Conservation (phyloP, 768 basidiomycete genomes). For the Rhizopogon rudus region DNA sequence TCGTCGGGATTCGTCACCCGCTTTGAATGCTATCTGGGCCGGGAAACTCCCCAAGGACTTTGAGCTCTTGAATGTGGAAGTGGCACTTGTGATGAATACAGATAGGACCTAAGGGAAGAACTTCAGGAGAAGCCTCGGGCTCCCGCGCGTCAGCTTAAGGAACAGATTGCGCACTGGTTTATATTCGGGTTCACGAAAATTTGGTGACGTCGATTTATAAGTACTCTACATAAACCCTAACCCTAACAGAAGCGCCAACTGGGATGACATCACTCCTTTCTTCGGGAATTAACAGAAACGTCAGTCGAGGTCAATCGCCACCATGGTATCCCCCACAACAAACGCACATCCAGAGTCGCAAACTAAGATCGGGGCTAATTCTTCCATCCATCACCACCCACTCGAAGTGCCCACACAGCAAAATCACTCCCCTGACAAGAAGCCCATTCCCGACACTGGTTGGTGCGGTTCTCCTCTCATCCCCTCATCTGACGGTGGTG, state of each 20-base stretch:
- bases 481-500: constrained; percentile 13
- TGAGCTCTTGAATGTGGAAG: constrained; percentile 28
- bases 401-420: not conserved
- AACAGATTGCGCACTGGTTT: not conserved
- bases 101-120: not conserved
- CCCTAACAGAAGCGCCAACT: not conserved
- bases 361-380: not conserved
- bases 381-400: not conserved
- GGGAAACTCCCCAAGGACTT: constrained; percentile 34
- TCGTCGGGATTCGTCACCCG: constrained; percentile 41
- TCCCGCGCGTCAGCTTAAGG: no score
- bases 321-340: not conserved
- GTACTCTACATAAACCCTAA: not conserved
- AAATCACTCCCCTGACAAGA: not conserved
- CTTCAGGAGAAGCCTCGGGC: not conserved
- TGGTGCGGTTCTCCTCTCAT: not conserved
- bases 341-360: not conserved
- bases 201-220: not conserved
- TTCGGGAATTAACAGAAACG: no score
- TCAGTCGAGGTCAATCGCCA: not conserved
- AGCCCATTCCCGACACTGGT: constrained; percentile 1
- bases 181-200: not conserved
- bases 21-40: constrained; percentile 42
- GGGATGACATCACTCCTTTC: not conserved
- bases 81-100: constrained; percentile 10